Percentiles rank a stretch among this genome's conserved stretches.
These are phyloP conservation scores for Colletotrichum trifolii DNA, from an alignment of 2,329 filamentous ascomycete species.

Conservation along the genomic window DNA sequence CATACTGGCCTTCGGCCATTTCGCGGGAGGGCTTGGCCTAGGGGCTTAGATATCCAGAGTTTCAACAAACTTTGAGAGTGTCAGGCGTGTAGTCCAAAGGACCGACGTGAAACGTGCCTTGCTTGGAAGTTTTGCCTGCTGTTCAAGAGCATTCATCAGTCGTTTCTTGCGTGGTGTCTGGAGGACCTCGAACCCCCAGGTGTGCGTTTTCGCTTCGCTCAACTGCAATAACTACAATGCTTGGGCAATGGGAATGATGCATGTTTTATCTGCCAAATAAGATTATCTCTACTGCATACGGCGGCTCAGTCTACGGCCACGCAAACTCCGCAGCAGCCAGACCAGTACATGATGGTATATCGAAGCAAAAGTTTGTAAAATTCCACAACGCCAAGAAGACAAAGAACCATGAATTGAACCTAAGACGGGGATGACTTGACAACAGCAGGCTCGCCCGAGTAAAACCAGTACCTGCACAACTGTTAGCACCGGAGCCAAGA, in stretches of 20 bases:
- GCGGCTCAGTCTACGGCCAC: constrained; percentile 11
- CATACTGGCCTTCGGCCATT: no score
- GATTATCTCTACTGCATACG: constrained; percentile 19
- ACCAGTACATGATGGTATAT: constrained; percentile 31
- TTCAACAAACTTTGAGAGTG: no score
- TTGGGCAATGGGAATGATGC: no score
- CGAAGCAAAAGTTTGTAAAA: background rate
- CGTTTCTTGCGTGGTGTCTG: no score
- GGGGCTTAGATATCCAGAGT: no score
- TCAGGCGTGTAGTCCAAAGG: no score
- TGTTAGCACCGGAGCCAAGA: constrained; percentile 24
- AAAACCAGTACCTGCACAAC: constrained; percentile 52
- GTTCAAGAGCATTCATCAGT: no score
- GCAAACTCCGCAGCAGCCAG: background rate
- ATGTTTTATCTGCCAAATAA: background rate
- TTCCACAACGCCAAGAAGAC: constrained; percentile 24
- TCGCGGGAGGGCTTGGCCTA: no score
- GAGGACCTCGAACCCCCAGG: no score
- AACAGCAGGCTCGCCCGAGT: constrained; percentile 27
- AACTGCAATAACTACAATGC: no score
- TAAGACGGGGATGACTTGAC: constrained; percentile 13
- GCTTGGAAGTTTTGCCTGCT: no score
- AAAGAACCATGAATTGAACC: background rate
- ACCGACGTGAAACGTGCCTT: no score
- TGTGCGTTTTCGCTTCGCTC: background rate